phyloP scores from a whole-genome alignment of 805 yeast genomes.

The Hanseniaspora vineae region DNA sequence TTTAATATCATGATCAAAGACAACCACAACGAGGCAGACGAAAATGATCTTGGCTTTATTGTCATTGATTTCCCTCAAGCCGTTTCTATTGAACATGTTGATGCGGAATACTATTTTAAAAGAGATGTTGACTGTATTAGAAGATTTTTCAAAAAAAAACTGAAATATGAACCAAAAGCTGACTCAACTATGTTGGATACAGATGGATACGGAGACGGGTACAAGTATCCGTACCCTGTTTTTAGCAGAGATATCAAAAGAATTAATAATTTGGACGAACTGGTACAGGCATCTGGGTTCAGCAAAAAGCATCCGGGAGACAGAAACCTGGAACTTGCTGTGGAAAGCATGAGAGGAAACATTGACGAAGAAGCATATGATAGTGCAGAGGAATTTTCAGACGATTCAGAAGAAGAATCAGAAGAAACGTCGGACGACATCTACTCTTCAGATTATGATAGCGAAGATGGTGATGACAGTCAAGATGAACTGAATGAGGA shows the following conservation, averaged over 20 bases:
- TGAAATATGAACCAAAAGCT: slow-evolving; percentile 55
- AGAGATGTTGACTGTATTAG: slow-evolving; percentile 89
- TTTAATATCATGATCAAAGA: slow-evolving; percentile 79
- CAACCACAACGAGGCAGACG: slow-evolving; percentile 27
- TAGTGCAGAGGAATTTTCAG: slow-evolving; percentile 43
- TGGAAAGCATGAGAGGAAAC: slow-evolving; percentile 46
- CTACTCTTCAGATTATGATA: slow-evolving; percentile 14
- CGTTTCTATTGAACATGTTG: slow-evolving; percentile 81
- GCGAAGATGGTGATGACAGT: slow-evolving; percentile 19
- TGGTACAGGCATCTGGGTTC: slow-evolving; percentile 85
- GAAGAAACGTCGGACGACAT: slow-evolving; percentile 21
- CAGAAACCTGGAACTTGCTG: slow-evolving; percentile 65
- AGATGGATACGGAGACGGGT: slow-evolving; percentile 76
- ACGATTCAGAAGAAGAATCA: slow-evolving; percentile 13
- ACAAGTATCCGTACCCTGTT: slow-evolving; percentile 60
- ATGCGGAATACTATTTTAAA: slow-evolving; percentile 77
- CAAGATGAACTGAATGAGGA: slow-evolving; percentile 30
- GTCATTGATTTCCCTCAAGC: slow-evolving; percentile 98
- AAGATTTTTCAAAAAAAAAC: slow-evolving; percentile 65
- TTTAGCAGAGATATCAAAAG: slow-evolving; percentile 68
- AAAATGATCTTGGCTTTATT: slow-evolving; percentile 55
- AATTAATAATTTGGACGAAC: slow-evolving; percentile 58
- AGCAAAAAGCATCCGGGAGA: slow-evolving; percentile 39
- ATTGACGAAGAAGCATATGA: slow-evolving; percentile 20
- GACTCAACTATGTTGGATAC: slow-evolving; percentile 65